A percentile compares a stretch with the other conserved stretches of the same genome.
Evolutionary conservation across 306 rosid species (phyloP).

Genomic region (Pueraria montana): DNA sequence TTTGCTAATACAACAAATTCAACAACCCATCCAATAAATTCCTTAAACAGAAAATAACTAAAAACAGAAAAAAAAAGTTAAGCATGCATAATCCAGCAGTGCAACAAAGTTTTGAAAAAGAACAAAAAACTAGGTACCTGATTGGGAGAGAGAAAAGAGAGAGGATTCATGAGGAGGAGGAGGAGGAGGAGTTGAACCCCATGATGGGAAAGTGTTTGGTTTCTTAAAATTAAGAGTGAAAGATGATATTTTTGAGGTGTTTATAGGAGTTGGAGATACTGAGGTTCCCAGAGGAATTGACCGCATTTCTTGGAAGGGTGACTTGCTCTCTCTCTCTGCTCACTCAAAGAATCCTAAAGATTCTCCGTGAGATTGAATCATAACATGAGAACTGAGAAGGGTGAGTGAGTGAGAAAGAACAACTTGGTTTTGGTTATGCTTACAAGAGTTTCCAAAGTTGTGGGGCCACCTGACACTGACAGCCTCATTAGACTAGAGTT

Average conservation of each 20-base stretch:
- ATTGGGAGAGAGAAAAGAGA: conserved; percentile 62
- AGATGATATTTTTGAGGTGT: conserved; percentile 56
- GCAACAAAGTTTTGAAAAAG: conserved; percentile 6
- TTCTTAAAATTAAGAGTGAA: conserved; percentile 54
- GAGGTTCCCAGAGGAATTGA: conserved; percentile 79
- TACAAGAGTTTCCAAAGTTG: conserved; percentile 21
- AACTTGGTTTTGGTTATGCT: neutral
- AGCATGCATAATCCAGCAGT: conserved; percentile 21
- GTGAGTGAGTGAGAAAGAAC: neutral
- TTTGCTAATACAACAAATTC: conserved; percentile 37
- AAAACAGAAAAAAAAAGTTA: neutral
- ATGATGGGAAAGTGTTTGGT: conserved; percentile 53
- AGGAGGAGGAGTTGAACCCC: conserved; percentile 58
- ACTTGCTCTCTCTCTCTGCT: conserved; percentile 35
- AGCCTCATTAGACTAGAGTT: neutral
- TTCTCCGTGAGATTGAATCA: conserved; percentile 15
- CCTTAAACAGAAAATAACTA: conserved; percentile 23
- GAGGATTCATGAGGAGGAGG: conserved; percentile 55
- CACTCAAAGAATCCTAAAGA: conserved; percentile 27
- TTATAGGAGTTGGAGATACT: conserved; percentile 61
- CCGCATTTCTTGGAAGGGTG: conserved; percentile 73
- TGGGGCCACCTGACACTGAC: conserved; percentile 46
- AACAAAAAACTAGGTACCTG: conserved; percentile 57
- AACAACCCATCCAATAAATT: conserved; percentile 33
- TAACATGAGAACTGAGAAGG: neutral